Evolutionary conservation across 2,329 filamentous ascomycete genomes (phyloP).

Genomic region (Myriosclerotinia curreyana): DNA sequence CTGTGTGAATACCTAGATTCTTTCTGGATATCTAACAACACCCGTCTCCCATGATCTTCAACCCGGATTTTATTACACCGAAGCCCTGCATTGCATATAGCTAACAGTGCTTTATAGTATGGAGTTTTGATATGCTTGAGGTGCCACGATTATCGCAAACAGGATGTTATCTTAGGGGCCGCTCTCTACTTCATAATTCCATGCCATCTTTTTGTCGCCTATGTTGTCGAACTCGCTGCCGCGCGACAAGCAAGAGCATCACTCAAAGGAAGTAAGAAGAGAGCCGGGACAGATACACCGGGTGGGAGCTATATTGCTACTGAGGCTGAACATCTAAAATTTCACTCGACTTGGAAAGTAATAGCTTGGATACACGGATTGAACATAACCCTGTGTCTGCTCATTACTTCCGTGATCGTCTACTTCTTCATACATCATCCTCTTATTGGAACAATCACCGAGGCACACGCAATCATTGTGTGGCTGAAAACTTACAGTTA

Average conservation of each 20-base stretch:
- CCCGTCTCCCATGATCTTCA: neutral
- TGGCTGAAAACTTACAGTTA: conserved; percentile 97
- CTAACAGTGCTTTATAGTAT: conserved; percentile 52
- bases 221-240: conserved; percentile 81
- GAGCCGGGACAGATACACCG: conserved; percentile 37
- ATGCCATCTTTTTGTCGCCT: conserved; percentile 85
- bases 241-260: conserved; percentile 73
- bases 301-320: conserved; percentile 38
- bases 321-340: conserved; percentile 55
- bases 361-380: conserved; percentile 77
- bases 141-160: conserved; percentile 80
- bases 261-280: conserved; percentile 53
- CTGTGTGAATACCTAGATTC: neutral
- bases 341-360: conserved; percentile 73
- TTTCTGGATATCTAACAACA: neutral
- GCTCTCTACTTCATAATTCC: conserved; percentile 84
- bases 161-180: conserved; percentile 73
- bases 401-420: conserved; percentile 77
- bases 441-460: conserved; percentile 84
- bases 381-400: conserved; percentile 79
- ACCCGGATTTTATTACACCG: neutral
- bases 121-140: conserved; percentile 89
- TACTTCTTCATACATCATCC: conserved; percentile 93
- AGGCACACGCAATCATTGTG: conserved; percentile 89
- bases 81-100: neutral